These are phyloP conservation scores for Jasminum sambac DNA, from an alignment of 257 asterid genomes.

Conservation along the genomic window DNA sequence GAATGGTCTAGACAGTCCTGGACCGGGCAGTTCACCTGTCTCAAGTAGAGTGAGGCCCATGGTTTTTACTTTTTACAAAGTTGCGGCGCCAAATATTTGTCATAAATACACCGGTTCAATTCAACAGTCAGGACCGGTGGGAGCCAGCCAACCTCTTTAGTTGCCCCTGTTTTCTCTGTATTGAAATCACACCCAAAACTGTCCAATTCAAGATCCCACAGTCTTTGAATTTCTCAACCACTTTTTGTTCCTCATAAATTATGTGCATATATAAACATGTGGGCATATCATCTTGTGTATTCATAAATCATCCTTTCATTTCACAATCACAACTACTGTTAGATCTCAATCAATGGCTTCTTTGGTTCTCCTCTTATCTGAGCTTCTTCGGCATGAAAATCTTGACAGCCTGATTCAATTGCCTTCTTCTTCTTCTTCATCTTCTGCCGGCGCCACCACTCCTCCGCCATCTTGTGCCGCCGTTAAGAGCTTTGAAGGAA, in stretches of 20 bases:
- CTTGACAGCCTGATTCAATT: conserved; percentile 33
- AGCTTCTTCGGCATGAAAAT: conserved; percentile 49
- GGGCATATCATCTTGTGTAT: too few species aligned
- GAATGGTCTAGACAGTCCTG: neutral
- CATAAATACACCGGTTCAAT: neutral
- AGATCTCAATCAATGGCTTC: conserved; percentile 59
- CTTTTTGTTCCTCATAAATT: conserved; percentile 22
- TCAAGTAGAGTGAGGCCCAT: neutral
- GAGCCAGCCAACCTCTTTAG: neutral
- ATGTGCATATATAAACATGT: neutral
- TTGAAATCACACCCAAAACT: neutral
- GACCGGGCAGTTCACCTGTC: neutral
- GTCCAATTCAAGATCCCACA: neutral
- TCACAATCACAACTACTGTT: neutral
- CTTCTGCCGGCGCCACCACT: conserved; percentile 6
- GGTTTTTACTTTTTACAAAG: neutral
- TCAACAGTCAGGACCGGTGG: neutral
- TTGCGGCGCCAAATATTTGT: neutral
- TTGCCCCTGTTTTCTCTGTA: neutral
- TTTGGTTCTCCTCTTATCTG: conserved; percentile 58
- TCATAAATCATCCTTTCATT: too few species aligned
- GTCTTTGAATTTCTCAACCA: conserved; percentile 11
- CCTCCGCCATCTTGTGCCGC: conserved; percentile 23
- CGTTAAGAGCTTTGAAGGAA: neutral
- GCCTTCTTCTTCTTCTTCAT: conserved; percentile 13